These are phyloP conservation scores for Aspergillus quadricinctus DNA, from an alignment of 2,329 filamentous ascomycete genomes.

Conservation along the genomic window DNA sequence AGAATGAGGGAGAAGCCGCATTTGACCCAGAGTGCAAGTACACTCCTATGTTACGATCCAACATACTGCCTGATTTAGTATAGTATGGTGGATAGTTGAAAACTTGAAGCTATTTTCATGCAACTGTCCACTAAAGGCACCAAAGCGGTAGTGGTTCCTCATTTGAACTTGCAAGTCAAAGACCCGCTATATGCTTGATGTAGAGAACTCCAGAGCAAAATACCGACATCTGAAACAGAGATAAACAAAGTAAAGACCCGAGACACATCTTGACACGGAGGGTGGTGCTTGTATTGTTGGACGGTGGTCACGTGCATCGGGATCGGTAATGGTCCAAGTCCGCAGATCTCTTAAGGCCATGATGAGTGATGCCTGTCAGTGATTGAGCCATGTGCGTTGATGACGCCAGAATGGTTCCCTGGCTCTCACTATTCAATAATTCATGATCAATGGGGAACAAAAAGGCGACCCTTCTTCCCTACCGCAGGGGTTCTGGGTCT, in stretches of 20 bases:
- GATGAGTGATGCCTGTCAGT: neutral
- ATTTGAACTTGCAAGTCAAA: neutral
- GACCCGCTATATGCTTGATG: neutral
- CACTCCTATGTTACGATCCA: neutral
- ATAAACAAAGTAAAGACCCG: neutral
- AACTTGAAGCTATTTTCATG: too few relatives aligned
- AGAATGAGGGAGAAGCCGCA: neutral
- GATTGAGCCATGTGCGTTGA: neutral
- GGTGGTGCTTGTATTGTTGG: neutral
- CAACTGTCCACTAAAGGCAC: too few relatives aligned
- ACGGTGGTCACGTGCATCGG: neutral
- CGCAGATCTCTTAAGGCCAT: neutral
- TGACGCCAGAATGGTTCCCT: slow-evolving; percentile 3
- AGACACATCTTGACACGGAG: neutral
- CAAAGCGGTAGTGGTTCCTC: neutral
- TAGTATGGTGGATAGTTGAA: too few relatives aligned
- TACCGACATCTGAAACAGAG: neutral
- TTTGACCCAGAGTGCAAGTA: neutral
- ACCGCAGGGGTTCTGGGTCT: slow-evolving; percentile 26
- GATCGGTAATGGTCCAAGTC: neutral
- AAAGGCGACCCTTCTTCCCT: slow-evolving; percentile 14
- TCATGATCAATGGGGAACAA: slow-evolving; percentile 7
- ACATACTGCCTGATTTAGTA: neutral
- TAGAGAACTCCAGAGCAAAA: neutral
- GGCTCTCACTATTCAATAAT: neutral